Evolutionary conservation across 768 basidiomycete genomes (phyloP).

Genomic region (Boletus rubescentipes): DNA sequence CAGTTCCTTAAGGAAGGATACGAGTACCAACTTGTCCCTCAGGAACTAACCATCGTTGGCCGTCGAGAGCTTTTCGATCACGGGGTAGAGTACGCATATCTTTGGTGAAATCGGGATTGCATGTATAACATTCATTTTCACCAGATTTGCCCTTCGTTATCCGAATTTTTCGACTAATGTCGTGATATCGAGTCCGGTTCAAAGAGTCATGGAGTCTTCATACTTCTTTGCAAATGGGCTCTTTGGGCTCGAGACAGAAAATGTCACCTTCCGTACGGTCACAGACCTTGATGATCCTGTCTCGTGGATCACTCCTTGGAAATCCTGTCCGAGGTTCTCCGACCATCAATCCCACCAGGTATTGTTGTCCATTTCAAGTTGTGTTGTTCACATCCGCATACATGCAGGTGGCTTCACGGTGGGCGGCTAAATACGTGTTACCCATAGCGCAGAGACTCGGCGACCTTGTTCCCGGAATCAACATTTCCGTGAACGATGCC

Average conservation of each 20-base stretch:
- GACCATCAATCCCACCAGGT: constrained; percentile 4
- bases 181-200: constrained; percentile 13
- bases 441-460: constrained; percentile 37
- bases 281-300: constrained; percentile 35
- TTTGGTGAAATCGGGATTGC: background rate
- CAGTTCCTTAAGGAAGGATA: constrained; percentile 40
- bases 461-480: constrained; percentile 32
- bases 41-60: constrained; percentile 39
- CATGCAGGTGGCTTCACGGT: constrained; percentile 23
- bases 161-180: constrained; percentile 20
- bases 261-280: constrained; percentile 30
- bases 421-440: constrained; percentile 36
- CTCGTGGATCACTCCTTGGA: constrained; percentile 44
- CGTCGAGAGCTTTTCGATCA: constrained; percentile 40
- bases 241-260: constrained; percentile 34
- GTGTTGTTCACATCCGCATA: background rate
- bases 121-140: background rate
- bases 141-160: constrained; percentile 24
- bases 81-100: constrained; percentile 34
- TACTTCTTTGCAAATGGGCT: constrained; percentile 42
- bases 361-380: background rate
- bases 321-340: constrained; percentile 34
- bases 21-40: constrained; percentile 31
- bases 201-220: constrained; percentile 39
- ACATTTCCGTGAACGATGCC: constrained; percentile 34